Percentiles rank a stretch among this genome's conserved stretches.
These are phyloP conservation scores for Lachnellula willkommii DNA, from an alignment of 2,329 filamentous ascomycete genomes.

Conservation along the genomic window DNA sequence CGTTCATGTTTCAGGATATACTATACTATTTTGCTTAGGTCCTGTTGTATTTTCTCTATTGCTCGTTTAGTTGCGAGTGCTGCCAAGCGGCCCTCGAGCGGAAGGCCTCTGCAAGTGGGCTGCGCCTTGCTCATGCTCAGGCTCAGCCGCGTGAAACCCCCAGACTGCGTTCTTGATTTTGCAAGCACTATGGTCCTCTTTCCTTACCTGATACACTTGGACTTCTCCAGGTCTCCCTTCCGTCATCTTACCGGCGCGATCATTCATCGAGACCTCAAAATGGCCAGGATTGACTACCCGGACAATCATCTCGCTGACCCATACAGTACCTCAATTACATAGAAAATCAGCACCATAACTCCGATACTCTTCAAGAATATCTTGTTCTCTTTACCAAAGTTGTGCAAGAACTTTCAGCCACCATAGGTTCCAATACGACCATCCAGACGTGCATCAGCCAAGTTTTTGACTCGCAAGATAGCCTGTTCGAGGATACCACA, in stretches of 20 bases:
- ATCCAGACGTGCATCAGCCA: not conserved
- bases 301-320: not conserved
- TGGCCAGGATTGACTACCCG: not conserved
- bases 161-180: not conserved
- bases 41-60: not conserved
- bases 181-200: not conserved
- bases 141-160: not conserved
- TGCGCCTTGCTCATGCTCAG: not conserved
- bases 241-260: too few species aligned
- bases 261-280: not conserved
- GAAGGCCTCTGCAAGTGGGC: not conserved
- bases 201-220: not conserved
- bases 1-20: too few species aligned
- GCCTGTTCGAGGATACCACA: not conserved
- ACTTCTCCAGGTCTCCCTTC: not conserved
- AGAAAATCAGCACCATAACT: not conserved
- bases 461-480: not conserved
- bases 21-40: too few species aligned
- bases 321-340: slow-evolving; percentile 6
- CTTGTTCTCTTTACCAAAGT: not conserved
- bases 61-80: not conserved
- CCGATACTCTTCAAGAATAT: not conserved
- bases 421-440: not conserved
- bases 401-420: not conserved
- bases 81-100: not conserved